A percentile compares a stretch with the other conserved stretches of the same genome.
Conservation (phyloP, 345 rosid species). For the Euphorbia lathyris region DNA sequence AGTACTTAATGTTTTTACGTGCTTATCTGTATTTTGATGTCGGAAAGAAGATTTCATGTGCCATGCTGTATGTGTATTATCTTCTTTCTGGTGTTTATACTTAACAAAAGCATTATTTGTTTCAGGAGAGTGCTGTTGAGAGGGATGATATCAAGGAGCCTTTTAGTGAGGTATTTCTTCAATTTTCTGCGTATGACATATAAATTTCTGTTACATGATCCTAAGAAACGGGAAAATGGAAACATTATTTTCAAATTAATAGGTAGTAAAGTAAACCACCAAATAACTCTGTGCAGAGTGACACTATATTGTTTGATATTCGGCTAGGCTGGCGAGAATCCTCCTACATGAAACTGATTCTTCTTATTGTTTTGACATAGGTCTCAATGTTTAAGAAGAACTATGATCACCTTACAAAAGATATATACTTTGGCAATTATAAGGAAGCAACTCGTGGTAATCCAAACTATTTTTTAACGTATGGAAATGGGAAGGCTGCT, state of each 20-base stretch:
- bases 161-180: conserved; percentile 68
- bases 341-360: neutral
- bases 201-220: too few relatives aligned
- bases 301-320: neutral
- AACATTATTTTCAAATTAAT: neutral
- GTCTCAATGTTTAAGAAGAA: conserved; percentile 96
- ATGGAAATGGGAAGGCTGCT: conserved; percentile 97
- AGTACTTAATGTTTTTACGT: neutral
- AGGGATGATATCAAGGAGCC: conserved; percentile 84
- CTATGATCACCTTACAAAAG: conserved; percentile 85
- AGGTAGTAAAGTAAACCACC: neutral
- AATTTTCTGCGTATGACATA: neutral
- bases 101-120: conserved; percentile 24
- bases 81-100: conserved; percentile 7
- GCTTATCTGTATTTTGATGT: neutral
- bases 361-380: conserved; percentile 32
- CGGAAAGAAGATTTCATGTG: conserved; percentile 1
- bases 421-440: conserved; percentile 79
- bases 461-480: conserved; percentile 87
- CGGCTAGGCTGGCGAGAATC: neutral
- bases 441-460: conserved; percentile 83
- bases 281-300: neutral
- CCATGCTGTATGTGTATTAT: neutral
- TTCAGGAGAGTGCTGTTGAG: conserved; percentile 93
- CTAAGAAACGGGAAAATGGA: neutral